These are phyloP conservation scores for Coniella lustricola DNA, from an alignment of 2,329 filamentous ascomycete species.

Conservation along the genomic window DNA sequence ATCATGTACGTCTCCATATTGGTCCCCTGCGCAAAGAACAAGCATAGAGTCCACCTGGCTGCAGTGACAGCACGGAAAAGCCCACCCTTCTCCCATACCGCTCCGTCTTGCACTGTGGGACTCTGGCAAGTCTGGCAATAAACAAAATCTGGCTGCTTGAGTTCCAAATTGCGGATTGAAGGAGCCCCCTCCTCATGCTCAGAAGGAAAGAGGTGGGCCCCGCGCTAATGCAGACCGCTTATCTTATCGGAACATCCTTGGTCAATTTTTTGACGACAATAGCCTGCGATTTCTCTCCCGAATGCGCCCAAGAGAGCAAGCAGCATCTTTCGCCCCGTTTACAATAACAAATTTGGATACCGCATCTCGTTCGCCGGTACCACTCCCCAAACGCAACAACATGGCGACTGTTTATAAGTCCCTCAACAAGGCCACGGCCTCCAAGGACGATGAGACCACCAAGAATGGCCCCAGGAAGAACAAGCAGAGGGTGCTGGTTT, in stretches of 20 bases:
- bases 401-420: constrained; percentile 75
- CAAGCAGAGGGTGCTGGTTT: constrained; percentile 74
- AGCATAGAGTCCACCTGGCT: no score
- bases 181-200: background rate
- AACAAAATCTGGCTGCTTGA: no score
- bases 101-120: background rate
- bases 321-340: background rate
- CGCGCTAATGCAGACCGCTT: constrained; percentile 1
- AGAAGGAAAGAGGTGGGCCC: background rate
- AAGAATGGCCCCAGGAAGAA: constrained; percentile 51
- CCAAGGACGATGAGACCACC: constrained; percentile 38
- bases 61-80: background rate
- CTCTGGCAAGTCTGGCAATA: no score
- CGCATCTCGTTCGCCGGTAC: background rate
- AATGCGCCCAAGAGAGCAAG: background rate
- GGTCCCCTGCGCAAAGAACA: no score
- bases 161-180: no score
- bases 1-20: no score
- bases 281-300: background rate
- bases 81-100: background rate
- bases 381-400: constrained; percentile 18
- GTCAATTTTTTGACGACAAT: constrained; percentile 1
- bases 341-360: background rate
- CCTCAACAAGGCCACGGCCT: constrained; percentile 50
- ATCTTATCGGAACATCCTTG: constrained; percentile 5